Evolutionary conservation across 345 rosid genomes (phyloP), one percentile per base, ranked within the genome.

Genomic region (Melastoma malabathricum): DNA sequence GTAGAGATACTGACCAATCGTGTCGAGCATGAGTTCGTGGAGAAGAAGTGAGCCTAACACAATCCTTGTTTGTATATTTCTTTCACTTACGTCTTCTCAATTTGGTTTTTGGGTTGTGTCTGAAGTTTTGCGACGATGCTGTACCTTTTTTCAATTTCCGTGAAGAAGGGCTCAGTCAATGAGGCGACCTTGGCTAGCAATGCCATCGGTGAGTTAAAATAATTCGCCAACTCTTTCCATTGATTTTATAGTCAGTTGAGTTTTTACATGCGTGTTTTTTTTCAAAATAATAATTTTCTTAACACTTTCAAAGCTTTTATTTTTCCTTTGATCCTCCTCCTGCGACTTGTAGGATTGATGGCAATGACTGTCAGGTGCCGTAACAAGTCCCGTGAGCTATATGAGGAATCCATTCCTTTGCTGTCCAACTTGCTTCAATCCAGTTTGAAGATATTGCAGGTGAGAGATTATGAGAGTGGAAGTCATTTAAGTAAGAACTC

Each of bases 131-230:
- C 56, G 15, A 59, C 63, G 13, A 15, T 59, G 20, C 20, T 50
- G 44, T 50, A 50, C 4, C 56, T 43, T 23, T 51, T 59, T 43
- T 49, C 29, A 5, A 44, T 43, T 59, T 44, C 50, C 13, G 17
- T 15, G 29, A 51, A 59, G 63, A 59, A 51, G 25, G 63, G 63
- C 23, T 12, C 63, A 10, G 8, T 44, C 23, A 51, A 41, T 20
- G 63, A 59, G 46, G 46, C 5, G 52, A 55, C 19, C 43, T 52
- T 59, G 15, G 63, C 63, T n/a, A 43, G 16, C 51, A 34, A 9
- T 50, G 63, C 63, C 25, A 52, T 59, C 1, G 63, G 63, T 59
- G 38, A 20, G 63, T 59, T 27, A 15, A 31, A 15, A 22, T 19
- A 13, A 16, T 6, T 18, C 6, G 2, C 9, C 6, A 5, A 10